Evolutionary conservation across 2,329 filamentous ascomycete species (phyloP).

Genomic region (Exophiala sideris): DNA sequence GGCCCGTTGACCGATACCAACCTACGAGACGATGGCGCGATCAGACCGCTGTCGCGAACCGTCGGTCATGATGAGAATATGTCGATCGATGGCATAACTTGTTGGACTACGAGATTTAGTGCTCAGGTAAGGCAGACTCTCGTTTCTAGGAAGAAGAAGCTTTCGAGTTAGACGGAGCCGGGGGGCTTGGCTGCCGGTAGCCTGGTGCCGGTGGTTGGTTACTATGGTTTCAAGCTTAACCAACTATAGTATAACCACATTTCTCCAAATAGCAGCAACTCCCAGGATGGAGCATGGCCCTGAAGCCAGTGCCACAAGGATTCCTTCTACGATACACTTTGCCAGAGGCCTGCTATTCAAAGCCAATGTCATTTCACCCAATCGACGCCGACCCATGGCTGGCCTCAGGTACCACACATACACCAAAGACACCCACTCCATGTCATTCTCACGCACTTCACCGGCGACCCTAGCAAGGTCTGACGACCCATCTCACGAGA

Average conservation of each 20-base stretch:
- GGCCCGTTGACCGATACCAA: too few species aligned
- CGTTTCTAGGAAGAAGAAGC: background rate
- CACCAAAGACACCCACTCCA: background rate
- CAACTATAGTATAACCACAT: conserved; percentile 1
- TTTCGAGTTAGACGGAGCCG: conserved; percentile 2
- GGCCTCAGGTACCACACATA: conserved; percentile 18
- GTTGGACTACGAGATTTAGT: conserved; percentile 4
- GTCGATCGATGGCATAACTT: background rate
- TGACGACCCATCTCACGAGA: conserved; percentile 16
- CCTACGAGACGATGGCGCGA: background rate
- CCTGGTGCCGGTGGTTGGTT: conserved; percentile 6
- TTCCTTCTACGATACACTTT: background rate
- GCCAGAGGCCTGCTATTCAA: conserved; percentile 2
- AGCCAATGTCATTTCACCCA: background rate
- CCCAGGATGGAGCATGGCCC: too few species aligned
- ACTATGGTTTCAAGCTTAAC: conserved; percentile 17
- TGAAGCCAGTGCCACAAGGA: too few species aligned
- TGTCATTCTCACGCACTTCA: conserved; percentile 3
- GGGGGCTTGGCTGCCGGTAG: conserved; percentile 3
- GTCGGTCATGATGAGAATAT: background rate
- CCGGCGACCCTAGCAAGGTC: conserved; percentile 2
- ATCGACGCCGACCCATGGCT: background rate
- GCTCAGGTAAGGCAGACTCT: conserved; percentile 27
- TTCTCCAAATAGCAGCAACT: conserved; percentile 19
- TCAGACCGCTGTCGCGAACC: background rate